These are phyloP conservation scores for Microdochium paspali DNA, from an alignment of 2,329 filamentous ascomycete genomes.

Conservation along the genomic window DNA sequence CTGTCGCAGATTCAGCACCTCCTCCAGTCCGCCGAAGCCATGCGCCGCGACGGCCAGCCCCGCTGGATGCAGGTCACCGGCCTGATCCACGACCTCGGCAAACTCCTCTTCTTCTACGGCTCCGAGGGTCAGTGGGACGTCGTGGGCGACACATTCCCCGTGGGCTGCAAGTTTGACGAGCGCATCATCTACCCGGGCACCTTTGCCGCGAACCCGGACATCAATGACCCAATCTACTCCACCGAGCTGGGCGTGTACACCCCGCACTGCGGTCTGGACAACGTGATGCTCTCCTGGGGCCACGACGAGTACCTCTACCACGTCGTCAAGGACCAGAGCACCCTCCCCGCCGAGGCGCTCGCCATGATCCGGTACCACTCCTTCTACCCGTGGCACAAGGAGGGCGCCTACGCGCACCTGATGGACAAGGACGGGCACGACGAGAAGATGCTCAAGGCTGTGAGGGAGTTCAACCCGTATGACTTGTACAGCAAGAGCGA, in stretches of 20 bases:
- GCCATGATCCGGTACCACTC: slow-evolving; percentile 93
- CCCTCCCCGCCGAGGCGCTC: slow-evolving; percentile 68
- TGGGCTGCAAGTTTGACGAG: slow-evolving; percentile 66
- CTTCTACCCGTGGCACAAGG: slow-evolving; percentile 86
- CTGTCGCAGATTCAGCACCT: slow-evolving; percentile 86
- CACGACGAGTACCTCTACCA: slow-evolving; percentile 85
- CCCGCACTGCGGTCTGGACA: slow-evolving; percentile 72
- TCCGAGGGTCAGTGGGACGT: slow-evolving; percentile 91
- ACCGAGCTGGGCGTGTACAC: slow-evolving; percentile 73
- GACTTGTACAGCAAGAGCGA: slow-evolving; percentile 91
- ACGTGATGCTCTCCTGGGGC: slow-evolving; percentile 84
- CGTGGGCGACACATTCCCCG: slow-evolving; percentile 77
- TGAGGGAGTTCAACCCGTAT: slow-evolving; percentile 83
- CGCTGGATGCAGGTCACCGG: slow-evolving; percentile 75
- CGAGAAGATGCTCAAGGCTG: slow-evolving; percentile 67
- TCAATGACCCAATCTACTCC: slow-evolving; percentile 59
- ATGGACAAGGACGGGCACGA: slow-evolving; percentile 69
- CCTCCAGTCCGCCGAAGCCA: slow-evolving; percentile 81
- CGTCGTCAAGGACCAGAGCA: slow-evolving; percentile 74
- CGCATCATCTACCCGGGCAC: slow-evolving; percentile 71
- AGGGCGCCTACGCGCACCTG: slow-evolving; percentile 70
- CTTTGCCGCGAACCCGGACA: slow-evolving; percentile 71
- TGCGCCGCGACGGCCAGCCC: slow-evolving; percentile 74
- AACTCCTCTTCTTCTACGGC: slow-evolving; percentile 71
- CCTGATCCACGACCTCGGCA: slow-evolving; percentile 71